Evolutionary conservation across 2,329 filamentous ascomycete genomes (phyloP), one percentile per base, ranked within the genome.

Genomic region (Exophiala calicioides): DNA sequence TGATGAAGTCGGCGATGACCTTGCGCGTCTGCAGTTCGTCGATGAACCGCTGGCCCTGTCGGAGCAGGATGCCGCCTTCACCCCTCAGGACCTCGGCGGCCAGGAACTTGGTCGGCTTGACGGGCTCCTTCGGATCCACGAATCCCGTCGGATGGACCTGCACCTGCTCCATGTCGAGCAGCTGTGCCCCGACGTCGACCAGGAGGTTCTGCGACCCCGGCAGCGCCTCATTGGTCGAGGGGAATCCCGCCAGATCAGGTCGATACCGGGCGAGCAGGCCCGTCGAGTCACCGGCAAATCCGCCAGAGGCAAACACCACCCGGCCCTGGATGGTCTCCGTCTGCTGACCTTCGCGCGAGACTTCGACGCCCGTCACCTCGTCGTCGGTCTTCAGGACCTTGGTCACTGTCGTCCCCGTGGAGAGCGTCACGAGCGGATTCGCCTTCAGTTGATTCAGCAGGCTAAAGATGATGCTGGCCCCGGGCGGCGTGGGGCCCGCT

Each of bases 101-200:
- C 3, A 85, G 73, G 56, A 85, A 80, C 62, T 85, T 85, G 36
- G 80, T 72, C 24, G 65, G 63, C 0, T 72, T 69, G 1, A 54
- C 55, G 0, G 68, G 64, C 23, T 72, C 69, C 1, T 69, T 67
- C 0, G 75, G 74, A 52, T 84, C 80, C 4, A 85, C 68, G 57
- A 85, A 85, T 0, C 80, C 79, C 0, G 81, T 84, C 2, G 82
- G 81, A 53, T 85, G 82, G 3, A 85, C 72, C 61, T 85, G 82
- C 2, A 85, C 79, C 13, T 64, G 57, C 0, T 72, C 67, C 72
- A 75, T 75, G 51, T 75, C 72, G 2, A 72, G 47, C 9, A 73
- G 42, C 26, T 66, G 61, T 0, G 70, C 72, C 0, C 72, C 72
- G 0, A 69, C 40, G 2, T 50, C 59, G 1, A 64, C 66, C 4